Conservation (phyloP, 1,284 basidiomycete species). For the Ceratobasidium papillatum region DNA sequence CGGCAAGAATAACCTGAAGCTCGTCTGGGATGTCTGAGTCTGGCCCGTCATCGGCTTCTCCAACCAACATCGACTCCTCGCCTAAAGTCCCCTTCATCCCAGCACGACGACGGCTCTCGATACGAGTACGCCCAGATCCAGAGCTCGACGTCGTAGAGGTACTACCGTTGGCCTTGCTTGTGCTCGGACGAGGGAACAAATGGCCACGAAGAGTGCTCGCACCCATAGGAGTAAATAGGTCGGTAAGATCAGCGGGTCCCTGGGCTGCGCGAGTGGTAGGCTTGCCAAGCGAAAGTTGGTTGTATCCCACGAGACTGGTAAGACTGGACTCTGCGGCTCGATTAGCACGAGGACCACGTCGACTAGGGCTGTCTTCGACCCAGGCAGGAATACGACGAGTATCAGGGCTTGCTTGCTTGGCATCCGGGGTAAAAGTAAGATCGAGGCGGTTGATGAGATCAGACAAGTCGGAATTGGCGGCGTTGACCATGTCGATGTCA, state of each 20-base stretch:
- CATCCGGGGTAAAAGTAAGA: conserved; percentile 61
- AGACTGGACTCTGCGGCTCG: conserved; percentile 5
- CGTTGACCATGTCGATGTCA: conserved; percentile 76
- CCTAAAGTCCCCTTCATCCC: conserved; percentile 35
- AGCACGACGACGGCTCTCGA: conserved; percentile 22
- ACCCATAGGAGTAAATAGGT: not conserved
- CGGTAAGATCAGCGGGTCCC: not conserved
- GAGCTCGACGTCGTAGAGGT: conserved; percentile 46
- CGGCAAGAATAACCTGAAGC: conserved; percentile 68
- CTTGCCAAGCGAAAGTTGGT: not conserved
- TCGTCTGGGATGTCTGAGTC: conserved; percentile 81
- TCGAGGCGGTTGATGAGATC: conserved; percentile 77
- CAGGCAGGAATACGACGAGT: conserved; percentile 18
- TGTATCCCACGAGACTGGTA: conserved; percentile 14
- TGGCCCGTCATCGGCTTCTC: conserved; percentile 59
- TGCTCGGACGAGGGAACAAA: not conserved
- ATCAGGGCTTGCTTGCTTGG: conserved; percentile 18
- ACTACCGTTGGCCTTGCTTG: not conserved
- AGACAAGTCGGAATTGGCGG: conserved; percentile 78
- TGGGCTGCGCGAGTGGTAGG: not conserved
- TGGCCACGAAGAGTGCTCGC: not conserved
- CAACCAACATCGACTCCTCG: conserved; percentile 57
- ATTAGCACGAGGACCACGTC: conserved; percentile 4
- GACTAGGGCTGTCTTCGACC: conserved; percentile 23
- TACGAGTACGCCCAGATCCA: conserved; percentile 47